phyloP scores from a whole-genome alignment of 352 stramenopile genomes.

The Phytopythium helicoides region DNA sequence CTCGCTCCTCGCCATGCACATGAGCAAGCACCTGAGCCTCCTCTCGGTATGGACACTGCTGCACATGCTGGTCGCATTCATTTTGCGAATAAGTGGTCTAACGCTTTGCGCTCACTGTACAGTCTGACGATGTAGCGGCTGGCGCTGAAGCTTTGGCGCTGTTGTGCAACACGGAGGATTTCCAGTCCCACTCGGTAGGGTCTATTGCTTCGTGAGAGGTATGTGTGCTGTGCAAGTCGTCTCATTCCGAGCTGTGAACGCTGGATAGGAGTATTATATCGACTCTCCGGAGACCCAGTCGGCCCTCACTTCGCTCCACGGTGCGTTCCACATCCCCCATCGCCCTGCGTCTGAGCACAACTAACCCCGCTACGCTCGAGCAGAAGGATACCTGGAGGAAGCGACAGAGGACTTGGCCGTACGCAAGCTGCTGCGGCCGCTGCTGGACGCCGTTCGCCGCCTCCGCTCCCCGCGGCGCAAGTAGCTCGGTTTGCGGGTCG shows the following conservation, averaged over 20 bases:
- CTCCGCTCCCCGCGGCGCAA: constrained; percentile 24
- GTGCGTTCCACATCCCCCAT: too few relatives aligned
- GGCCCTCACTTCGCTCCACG: constrained; percentile 52
- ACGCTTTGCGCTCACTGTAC: constrained; percentile 3
- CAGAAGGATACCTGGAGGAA: constrained; percentile 75
- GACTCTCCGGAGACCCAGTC: constrained; percentile 57
- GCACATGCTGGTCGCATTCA: constrained; percentile 14
- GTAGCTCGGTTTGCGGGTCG: constrained; percentile 7
- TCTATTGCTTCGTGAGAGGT: neutral
- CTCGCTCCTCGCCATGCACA: constrained; percentile 68
- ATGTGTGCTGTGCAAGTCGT: neutral
- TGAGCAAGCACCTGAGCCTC: constrained; percentile 56
- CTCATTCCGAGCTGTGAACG: neutral
- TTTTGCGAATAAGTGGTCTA: too few relatives aligned
- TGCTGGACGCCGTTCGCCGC: constrained; percentile 59
- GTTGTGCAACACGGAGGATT: constrained; percentile 84
- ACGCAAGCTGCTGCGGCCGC: constrained; percentile 68
- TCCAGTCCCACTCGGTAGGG: constrained; percentile 56
- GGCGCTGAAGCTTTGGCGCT: constrained; percentile 69
- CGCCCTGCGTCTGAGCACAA: neutral
- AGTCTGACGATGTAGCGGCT: constrained; percentile 49
- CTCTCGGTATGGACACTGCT: constrained; percentile 27
- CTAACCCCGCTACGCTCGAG: neutral
- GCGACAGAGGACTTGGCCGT: constrained; percentile 55
- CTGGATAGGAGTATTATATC: constrained; percentile 43